Conservation (phyloP, 2,329 filamentous ascomycete species). For the Aspergillus bombycis region DNA sequence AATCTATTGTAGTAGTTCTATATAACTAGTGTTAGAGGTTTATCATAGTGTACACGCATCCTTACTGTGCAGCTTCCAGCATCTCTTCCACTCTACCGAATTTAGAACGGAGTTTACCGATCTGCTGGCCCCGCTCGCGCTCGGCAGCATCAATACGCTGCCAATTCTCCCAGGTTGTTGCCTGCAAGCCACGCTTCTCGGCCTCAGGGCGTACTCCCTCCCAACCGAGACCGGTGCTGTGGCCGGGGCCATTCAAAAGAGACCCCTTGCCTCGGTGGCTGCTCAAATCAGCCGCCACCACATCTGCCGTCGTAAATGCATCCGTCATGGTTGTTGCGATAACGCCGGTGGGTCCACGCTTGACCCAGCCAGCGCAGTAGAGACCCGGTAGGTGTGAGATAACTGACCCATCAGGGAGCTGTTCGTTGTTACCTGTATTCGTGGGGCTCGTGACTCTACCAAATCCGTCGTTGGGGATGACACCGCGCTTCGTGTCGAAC, state of each 20-base stretch:
- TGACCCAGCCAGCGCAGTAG: constrained; percentile 97
- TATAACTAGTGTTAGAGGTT: background rate
- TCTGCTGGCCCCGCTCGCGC: constrained; percentile 63
- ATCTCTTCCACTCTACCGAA: constrained; percentile 61
- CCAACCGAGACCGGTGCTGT: constrained; percentile 67
- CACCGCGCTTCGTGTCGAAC: constrained; percentile 74
- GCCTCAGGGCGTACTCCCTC: constrained; percentile 69
- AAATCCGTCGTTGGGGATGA: constrained; percentile 79
- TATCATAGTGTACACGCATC: background rate
- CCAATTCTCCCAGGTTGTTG: constrained; percentile 86
- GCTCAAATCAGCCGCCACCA: constrained; percentile 77
- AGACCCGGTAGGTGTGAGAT: constrained; percentile 67
- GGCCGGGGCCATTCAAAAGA: constrained; percentile 51
- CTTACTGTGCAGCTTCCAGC: constrained; percentile 47
- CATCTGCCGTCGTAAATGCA: constrained; percentile 85
- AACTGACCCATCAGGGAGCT: constrained; percentile 41
- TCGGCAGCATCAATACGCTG: constrained; percentile 80
- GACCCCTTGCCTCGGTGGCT: constrained; percentile 28
- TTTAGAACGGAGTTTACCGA: constrained; percentile 79
- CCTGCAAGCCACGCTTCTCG: constrained; percentile 57
- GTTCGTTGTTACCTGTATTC: constrained; percentile 23
- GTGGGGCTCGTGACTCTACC: constrained; percentile 67
- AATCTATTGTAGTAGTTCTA: background rate
- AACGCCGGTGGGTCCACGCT: constrained; percentile 89
- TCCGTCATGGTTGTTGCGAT: constrained; percentile 97